These are phyloP conservation scores for Panicum virgatum DNA, from an alignment of 202 grass and related monocot species.

Conservation along the genomic window DNA sequence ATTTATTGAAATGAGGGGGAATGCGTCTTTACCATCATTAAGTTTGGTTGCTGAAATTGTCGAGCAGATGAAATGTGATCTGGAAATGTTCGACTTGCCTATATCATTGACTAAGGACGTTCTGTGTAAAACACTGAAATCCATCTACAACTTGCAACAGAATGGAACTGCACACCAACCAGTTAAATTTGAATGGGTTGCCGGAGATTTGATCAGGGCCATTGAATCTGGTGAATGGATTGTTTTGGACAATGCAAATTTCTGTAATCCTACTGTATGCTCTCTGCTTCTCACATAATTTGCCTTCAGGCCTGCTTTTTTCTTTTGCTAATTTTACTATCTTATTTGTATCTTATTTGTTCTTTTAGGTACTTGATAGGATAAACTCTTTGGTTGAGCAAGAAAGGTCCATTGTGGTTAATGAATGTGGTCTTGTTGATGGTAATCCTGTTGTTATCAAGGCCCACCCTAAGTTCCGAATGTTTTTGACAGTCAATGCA, in stretches of 20 bases:
- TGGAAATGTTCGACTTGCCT: conserved; percentile 57
- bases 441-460: conserved; percentile 67
- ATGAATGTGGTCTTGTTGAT: conserved; percentile 94
- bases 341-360: conserved; percentile 30
- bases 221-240: conserved; percentile 90
- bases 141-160: conserved; percentile 57
- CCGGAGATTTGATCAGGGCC: conserved; percentile 80
- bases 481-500: conserved; percentile 96
- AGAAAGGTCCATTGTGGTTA: conserved; percentile 85
- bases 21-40: conserved; percentile 48
- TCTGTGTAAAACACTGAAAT: conserved; percentile 59
- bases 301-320: conserved; percentile 9
- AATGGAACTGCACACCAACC: conserved; percentile 56
- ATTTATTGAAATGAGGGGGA: conserved; percentile 50
- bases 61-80: conserved; percentile 69
- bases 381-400: conserved; percentile 97
- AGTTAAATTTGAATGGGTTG: conserved; percentile 89
- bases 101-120: conserved; percentile 60
- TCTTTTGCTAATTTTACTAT: conserved; percentile 36
- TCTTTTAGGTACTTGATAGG: conserved; percentile 82
- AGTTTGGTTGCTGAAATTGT: conserved; percentile 66
- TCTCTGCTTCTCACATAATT: conserved; percentile 29
- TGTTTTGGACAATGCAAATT: conserved; percentile 95
- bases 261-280: conserved; percentile 93
- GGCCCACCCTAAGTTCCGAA: conserved; percentile 75